These are phyloP conservation scores for Lodderomyces orthopsilosis DNA, from an alignment of 1,139 yeast genomes.

Conservation along the genomic window DNA sequence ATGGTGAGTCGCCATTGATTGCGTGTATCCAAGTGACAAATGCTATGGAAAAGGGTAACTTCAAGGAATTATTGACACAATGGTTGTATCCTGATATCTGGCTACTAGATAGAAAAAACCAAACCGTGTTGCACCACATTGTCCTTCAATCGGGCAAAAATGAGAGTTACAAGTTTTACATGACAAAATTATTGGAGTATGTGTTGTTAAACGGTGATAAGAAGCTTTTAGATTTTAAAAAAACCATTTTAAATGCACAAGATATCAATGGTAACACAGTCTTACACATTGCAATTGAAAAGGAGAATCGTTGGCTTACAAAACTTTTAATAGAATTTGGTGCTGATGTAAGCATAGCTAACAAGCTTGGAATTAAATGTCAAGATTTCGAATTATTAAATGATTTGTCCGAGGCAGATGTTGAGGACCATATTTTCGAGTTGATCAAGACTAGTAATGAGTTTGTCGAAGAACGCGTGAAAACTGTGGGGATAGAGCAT, in stretches of 20 bases:
- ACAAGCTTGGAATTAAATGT: conserved; percentile 84
- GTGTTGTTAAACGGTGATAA: conserved; percentile 52
- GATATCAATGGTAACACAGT: conserved; percentile 86
- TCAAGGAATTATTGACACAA: conserved; percentile 27
- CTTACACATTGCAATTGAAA: conserved; percentile 84
- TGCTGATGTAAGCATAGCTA: conserved; percentile 76
- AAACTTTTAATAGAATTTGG: conserved; percentile 80
- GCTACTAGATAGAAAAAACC: conserved; percentile 33
- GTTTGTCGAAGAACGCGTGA: conserved; percentile 21
- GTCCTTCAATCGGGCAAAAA: conserved; percentile 27
- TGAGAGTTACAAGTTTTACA: conserved; percentile 57
- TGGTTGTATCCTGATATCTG: conserved; percentile 41
- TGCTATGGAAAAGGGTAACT: conserved; percentile 46
- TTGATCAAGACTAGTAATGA: conserved; percentile 36
- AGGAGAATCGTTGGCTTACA: conserved; percentile 78
- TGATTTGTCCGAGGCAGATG: conserved; percentile 25
- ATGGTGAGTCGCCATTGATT: conserved; percentile 44
- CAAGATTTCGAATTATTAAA: conserved; percentile 74
- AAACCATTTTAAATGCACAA: conserved; percentile 67
- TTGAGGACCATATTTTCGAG: conserved; percentile 31
- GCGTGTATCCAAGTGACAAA: conserved; percentile 43
- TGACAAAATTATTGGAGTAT: conserved; percentile 78
- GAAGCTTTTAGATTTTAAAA: conserved; percentile 59
- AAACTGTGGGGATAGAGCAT: conserved; percentile 26
- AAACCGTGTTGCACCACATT: conserved; percentile 40